These are phyloP conservation scores for Mesembryanthemum crystallinum DNA, from an alignment of 148 eudicot genomes.

Conservation along the genomic window DNA sequence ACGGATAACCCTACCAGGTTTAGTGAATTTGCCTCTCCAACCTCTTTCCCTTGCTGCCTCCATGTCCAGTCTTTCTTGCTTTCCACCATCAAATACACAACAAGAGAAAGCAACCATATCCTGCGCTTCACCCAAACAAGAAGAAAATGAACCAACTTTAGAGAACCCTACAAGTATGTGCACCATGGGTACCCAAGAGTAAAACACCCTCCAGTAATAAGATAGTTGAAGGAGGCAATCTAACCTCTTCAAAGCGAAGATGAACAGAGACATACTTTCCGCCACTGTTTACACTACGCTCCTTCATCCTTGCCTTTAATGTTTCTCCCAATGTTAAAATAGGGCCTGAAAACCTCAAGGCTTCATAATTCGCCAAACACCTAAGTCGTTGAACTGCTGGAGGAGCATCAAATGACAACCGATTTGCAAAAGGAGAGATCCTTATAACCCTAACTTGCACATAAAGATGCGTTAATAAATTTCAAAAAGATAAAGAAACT, in stretches of 20 bases:
- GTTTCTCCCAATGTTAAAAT: conserved; percentile 65
- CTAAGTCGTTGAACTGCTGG: conserved; percentile 85
- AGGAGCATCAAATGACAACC: conserved; percentile 93
- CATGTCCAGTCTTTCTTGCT: conserved; percentile 76
- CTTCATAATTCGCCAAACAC: conserved; percentile 93
- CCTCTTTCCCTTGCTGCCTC: conserved; percentile 96
- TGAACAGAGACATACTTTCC: conserved; percentile 97
- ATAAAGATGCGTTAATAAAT: conserved; percentile 14
- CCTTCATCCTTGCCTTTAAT: conserved; percentile 85
- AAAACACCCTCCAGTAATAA: not conserved
- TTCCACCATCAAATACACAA: conserved; percentile 87
- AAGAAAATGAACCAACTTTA: not conserved
- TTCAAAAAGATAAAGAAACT: not conserved
- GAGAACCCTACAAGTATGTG: not conserved
- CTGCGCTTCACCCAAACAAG: conserved; percentile 34
- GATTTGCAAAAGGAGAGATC: conserved; percentile 98
- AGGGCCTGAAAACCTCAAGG: conserved; percentile 81
- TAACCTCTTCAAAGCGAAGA: conserved; percentile 99
- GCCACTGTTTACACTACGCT: conserved; percentile 64
- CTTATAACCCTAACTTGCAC: conserved; percentile 65
- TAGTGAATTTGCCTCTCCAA: conserved; percentile 97
- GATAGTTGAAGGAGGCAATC: conserved; percentile 20
- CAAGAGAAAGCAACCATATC: conserved; percentile 99
- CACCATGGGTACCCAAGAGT: not conserved
- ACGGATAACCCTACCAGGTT: conserved; percentile 77